phyloP scores from a whole-genome alignment of 192 early-diverging fungal genomes.

The Coemansia sp. region DNA sequence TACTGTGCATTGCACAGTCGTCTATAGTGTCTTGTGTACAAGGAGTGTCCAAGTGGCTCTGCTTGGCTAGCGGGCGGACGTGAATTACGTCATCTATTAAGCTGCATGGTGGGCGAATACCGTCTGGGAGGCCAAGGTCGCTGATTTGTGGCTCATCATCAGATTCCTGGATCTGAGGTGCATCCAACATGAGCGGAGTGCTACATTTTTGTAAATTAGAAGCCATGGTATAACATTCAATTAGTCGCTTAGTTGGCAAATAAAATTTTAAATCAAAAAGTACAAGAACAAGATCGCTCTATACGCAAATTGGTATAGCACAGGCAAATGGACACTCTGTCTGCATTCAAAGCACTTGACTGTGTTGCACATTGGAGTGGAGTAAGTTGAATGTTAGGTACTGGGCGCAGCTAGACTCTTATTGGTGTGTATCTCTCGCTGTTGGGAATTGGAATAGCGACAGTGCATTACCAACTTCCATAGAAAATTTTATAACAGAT shows the following conservation, averaged over 20 bases:
- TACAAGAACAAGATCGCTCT: not conserved
- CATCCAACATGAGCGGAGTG: not conserved
- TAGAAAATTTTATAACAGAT: not conserved
- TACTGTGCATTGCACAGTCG: not conserved
- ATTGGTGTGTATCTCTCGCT: not conserved
- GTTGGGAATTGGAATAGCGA: not conserved
- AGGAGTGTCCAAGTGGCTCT: not conserved
- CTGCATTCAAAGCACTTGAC: not conserved
- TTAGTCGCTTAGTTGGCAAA: not conserved
- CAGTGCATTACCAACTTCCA: not conserved
- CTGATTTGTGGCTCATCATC: not conserved
- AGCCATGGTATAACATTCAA: not conserved
- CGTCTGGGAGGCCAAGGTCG: not conserved
- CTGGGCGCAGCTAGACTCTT: not conserved
- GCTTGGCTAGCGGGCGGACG: not conserved
- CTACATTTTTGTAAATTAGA: not conserved
- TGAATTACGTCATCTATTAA: too few relatives aligned
- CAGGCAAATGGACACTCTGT: not conserved
- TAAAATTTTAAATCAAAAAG: not conserved
- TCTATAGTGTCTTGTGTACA: slow-evolving; percentile 1
- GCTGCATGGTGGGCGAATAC: not conserved
- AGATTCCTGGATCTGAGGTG: not conserved
- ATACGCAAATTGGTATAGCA: not conserved
- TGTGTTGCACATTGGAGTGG: not conserved
- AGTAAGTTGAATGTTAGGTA: not conserved